Evolutionary conservation across 768 basidiomycete genomes (phyloP), one percentile per base, ranked within the genome.

Genomic region (Cubamyces sp.): DNA sequence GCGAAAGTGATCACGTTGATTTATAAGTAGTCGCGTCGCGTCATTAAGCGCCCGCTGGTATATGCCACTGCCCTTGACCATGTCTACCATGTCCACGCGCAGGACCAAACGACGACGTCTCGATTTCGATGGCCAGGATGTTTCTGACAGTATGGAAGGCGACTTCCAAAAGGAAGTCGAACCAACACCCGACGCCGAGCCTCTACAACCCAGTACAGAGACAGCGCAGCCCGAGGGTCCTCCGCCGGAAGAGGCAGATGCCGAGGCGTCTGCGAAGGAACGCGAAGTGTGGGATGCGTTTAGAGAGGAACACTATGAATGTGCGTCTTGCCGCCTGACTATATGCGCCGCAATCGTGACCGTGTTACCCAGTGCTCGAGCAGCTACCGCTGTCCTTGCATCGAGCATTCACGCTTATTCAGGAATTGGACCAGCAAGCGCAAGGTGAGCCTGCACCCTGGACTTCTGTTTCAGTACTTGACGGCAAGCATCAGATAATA

Each of bases 231-330:
- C n/a, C 7, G 57, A 59, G 16, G 47, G 67, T 57, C 54, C 63
- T 47, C 45, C 60, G 30, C 39, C 62, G 5, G 69, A 69, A 58
- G 71, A 70, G 50, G 70, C 66, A 23, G 79, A 83, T 28, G 66
- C 68, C 11, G 66, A 66, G 61, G 47, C 43, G 46, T 49, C 57
- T 46, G 54, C 61, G 67, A 85, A 82, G 70, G 88, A 88, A 66
- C 80, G 77, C 61, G 85, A 85, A 34, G 79, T 90, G 40, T 91
- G 90, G 89, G 87, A 90, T 48, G 77, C 84, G 41, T 83, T 93
- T 70, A 83, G 84, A 69, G 92, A 93, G 68, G 89, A 93, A 62
- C 85, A 91, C 67, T 86, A 85, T 71, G 92, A 92, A 82, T 84
- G 92, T 88, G 45, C 51, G 79, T 64, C 26, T 6, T 1, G 6